Percentiles rank a stretch among this genome's conserved stretches.
Conservation (phyloP, 1,284 basidiomycete genomes). For the Austropuccinia psidii region DNA sequence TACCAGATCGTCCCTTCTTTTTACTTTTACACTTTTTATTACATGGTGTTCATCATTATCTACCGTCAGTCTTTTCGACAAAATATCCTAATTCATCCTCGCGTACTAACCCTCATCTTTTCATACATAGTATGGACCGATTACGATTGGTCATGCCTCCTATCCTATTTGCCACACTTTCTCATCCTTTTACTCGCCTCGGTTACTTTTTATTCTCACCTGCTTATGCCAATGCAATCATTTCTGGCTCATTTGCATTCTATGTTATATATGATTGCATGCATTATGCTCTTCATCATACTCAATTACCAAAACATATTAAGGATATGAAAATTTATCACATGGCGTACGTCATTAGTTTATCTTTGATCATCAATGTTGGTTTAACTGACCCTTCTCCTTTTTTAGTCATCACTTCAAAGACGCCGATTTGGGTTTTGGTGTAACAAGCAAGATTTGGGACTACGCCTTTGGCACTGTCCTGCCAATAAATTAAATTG, state of each 20-base stretch:
- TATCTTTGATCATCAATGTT: not conserved
- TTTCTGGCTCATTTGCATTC: conserved; percentile 80
- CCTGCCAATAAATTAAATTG: conserved; percentile 34
- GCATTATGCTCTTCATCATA: conserved; percentile 48
- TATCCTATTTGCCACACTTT: conserved; percentile 66
- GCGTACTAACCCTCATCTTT: not conserved
- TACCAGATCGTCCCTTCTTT: conserved; percentile 75
- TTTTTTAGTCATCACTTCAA: conserved; percentile 30
- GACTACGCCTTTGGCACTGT: conserved; percentile 81
- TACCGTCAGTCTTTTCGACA: conserved; percentile 58
- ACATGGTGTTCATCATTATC: conserved; percentile 90
- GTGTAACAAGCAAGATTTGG: conserved; percentile 92
- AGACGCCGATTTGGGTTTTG: conserved; percentile 94
- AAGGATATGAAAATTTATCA: conserved; percentile 94
- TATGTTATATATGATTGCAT: conserved; percentile 51
- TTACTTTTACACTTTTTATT: conserved; percentile 84
- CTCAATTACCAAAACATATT: conserved; percentile 69
- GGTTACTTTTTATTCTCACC: conserved; percentile 75
- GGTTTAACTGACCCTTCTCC: not conserved
- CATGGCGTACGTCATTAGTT: conserved; percentile 55
- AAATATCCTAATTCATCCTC: not conserved
- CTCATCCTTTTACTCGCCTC: conserved; percentile 80
- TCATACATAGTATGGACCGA: conserved; percentile 34
- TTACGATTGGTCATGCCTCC: conserved; percentile 97
- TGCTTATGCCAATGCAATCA: conserved; percentile 82